Evolutionary conservation across 192 early-diverging fungal genomes (phyloP).

Genomic region (Gryganskiella cystojenkinii): DNA sequence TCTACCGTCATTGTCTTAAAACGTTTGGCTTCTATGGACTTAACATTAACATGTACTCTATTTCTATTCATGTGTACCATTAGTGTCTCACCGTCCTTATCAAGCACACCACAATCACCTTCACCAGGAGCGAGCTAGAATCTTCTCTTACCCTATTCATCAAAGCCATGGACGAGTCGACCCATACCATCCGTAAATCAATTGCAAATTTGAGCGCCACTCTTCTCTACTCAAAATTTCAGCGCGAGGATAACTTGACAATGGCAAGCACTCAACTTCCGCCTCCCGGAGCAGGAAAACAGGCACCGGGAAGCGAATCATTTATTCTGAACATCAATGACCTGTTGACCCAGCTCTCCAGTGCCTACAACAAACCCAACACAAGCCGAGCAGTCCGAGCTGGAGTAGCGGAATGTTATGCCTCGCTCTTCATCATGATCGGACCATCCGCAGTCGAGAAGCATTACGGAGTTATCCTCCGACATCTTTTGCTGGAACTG

Average conservation of each 20-base stretch:
- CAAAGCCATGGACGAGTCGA: conserved; percentile 54
- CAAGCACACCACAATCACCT: conserved; percentile 53
- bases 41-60: neutral
- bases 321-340: conserved; percentile 69
- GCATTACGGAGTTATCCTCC: conserved; percentile 77
- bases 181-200: conserved; percentile 50
- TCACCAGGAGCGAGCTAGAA: conserved; percentile 47
- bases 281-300: conserved; percentile 28
- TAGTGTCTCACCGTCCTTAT: conserved; percentile 65
- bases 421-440: conserved; percentile 73
- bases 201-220: conserved; percentile 50
- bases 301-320: conserved; percentile 8
- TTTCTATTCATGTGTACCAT: neutral
- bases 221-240: conserved; percentile 53
- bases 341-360: conserved; percentile 74
- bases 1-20: no score
- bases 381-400: conserved; percentile 76
- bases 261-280: conserved; percentile 42
- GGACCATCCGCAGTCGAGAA: conserved; percentile 77
- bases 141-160: conserved; percentile 37
- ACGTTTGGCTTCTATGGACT: neutral
- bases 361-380: conserved; percentile 67
- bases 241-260: conserved; percentile 49
- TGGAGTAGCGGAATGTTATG: conserved; percentile 85
- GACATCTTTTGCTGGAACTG: conserved; percentile 74